Conservation (phyloP, 176 grass and related monocot species). For the Eragrostis nindensis region DNA sequence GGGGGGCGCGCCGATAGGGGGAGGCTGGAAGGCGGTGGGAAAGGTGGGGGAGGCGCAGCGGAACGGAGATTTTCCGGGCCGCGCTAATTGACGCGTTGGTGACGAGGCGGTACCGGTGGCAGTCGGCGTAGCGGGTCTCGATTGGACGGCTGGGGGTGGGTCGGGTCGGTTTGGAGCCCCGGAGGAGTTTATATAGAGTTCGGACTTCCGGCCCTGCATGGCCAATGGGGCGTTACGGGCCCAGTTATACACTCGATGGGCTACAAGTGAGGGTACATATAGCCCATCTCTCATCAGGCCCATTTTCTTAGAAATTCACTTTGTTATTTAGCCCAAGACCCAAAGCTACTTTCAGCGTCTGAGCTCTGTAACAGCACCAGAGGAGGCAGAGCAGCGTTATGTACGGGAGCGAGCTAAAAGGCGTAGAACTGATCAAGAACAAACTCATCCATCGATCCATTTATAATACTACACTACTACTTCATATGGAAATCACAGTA, state of each 20-base stretch:
- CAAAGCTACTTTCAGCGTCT: too few relatives aligned
- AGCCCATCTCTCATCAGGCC: background rate
- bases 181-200: background rate
- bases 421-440: background rate
- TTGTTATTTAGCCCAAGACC: background rate
- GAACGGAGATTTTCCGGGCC: slow-evolving; percentile 24
- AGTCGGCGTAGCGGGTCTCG: slow-evolving; percentile 38
- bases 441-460: background rate
- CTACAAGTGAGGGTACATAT: background rate
- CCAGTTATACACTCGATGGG: background rate
- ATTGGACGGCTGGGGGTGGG: background rate
- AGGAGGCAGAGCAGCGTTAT: background rate
- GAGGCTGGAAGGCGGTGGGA: slow-evolving; percentile 17
- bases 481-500: background rate
- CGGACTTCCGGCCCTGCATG: background rate
- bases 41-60: slow-evolving; percentile 30
- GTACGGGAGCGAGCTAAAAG: background rate
- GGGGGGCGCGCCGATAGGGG: slow-evolving; percentile 8
- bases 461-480: background rate
- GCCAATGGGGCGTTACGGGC: background rate
- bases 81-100: slow-evolving; percentile 36
- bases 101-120: slow-evolving; percentile 32
- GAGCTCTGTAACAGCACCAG: background rate
- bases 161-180: background rate
- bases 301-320: background rate